Evolutionary conservation across 1,139 yeast species (phyloP).

Genomic region (Saccharomyces hybrid): DNA sequence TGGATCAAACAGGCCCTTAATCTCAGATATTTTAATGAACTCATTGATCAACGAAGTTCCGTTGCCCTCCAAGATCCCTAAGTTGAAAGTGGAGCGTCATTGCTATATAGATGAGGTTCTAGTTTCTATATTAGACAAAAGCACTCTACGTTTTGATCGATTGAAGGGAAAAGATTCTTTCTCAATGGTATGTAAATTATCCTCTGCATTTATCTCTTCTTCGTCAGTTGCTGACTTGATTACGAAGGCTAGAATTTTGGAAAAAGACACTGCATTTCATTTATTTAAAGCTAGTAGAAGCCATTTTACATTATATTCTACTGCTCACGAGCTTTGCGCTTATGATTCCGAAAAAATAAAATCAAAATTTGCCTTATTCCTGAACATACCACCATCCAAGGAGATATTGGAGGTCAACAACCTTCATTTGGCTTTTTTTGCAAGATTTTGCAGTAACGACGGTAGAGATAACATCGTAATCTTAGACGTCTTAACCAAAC

Average conservation of each 20-base stretch:
- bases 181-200: slow-evolving; percentile 28
- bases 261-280: slow-evolving; percentile 81
- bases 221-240: slow-evolving; percentile 53
- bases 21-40: slow-evolving; percentile 81
- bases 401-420: slow-evolving; percentile 33
- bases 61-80: slow-evolving; percentile 55
- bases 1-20: slow-evolving; percentile 47
- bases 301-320: slow-evolving; percentile 52
- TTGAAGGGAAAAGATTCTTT: slow-evolving; percentile 18
- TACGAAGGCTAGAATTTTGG: slow-evolving; percentile 69
- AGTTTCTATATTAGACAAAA: slow-evolving; percentile 39
- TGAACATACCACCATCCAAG: slow-evolving; percentile 43
- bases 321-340: slow-evolving; percentile 66
- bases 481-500: slow-evolving; percentile 13
- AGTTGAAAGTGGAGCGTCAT: slow-evolving; percentile 62
- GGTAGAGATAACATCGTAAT: slow-evolving; percentile 21
- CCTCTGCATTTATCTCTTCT: slow-evolving; percentile 25
- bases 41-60: slow-evolving; percentile 83
- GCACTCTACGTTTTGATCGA: slow-evolving; percentile 29
- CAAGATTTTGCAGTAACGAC: slow-evolving; percentile 32
- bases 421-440: slow-evolving; percentile 43
- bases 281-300: slow-evolving; percentile 46
- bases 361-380: slow-evolving; percentile 56
- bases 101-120: slow-evolving; percentile 50
- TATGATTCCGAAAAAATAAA: slow-evolving; percentile 53